A percentile compares a stretch with the other conserved stretches of the same genome.
Evolutionary conservation across 2,329 filamentous ascomycete genomes (phyloP).

Genomic region (Aspergillus sp.): DNA sequence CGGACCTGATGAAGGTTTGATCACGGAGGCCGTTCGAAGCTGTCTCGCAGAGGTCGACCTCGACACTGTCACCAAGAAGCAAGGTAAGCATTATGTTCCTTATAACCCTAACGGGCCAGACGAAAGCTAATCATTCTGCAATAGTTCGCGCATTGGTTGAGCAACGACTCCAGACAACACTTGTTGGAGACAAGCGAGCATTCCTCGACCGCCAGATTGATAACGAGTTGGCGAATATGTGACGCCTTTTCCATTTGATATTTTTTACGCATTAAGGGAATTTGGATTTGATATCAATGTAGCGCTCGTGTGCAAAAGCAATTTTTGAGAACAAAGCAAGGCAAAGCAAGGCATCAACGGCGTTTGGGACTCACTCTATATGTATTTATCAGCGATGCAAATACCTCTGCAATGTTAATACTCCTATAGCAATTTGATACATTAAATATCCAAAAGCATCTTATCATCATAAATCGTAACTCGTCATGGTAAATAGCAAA

Average conservation of each 20-base stretch:
- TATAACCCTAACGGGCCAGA: background rate
- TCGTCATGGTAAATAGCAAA: background rate
- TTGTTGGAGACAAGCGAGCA: constrained; percentile 78
- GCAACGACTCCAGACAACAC: constrained; percentile 86
- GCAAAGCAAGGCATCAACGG: constrained; percentile 9
- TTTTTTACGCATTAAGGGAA: background rate
- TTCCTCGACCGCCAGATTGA: constrained; percentile 96
- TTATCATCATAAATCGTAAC: background rate
- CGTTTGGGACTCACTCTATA: constrained; percentile 12
- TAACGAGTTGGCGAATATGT: constrained; percentile 91
- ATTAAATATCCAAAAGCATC: background rate
- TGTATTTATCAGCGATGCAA: constrained; percentile 9
- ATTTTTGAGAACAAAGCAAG: constrained; percentile 2
- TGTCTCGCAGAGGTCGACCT: constrained; percentile 87
- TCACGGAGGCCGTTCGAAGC: constrained; percentile 78
- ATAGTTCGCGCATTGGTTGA: constrained; percentile 80
- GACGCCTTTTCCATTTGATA: constrained; percentile 25
- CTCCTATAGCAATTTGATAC: background rate
- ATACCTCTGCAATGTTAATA: constrained; percentile 9
- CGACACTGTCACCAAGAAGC: constrained; percentile 98
- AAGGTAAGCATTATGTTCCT: constrained; percentile 52
- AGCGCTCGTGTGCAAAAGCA: background rate
- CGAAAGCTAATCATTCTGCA: background rate
- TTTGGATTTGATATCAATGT: constrained; percentile 1
- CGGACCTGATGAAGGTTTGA: constrained; percentile 75